Evolutionary conservation across 257 asterid species (phyloP).

Genomic region (Salvia splendens): DNA sequence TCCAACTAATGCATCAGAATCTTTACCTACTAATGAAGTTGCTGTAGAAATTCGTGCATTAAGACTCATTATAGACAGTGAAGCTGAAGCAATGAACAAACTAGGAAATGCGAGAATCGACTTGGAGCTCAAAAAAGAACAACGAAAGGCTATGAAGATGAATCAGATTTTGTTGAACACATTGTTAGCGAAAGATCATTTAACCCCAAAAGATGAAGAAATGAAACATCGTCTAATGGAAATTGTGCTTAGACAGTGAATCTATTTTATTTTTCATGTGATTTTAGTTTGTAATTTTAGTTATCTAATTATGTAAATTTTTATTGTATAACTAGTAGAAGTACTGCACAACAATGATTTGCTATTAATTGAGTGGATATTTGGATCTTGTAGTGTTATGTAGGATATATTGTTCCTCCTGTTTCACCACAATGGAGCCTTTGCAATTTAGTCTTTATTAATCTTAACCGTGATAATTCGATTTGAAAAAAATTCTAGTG

Average conservation of each 20-base stretch:
- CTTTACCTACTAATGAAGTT: not conserved
- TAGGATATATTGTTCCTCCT: slow-evolving; percentile 3
- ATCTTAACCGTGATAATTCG: not conserved
- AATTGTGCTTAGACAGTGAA: not conserved
- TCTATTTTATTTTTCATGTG: not conserved
- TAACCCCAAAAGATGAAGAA: not conserved
- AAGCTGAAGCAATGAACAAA: not conserved
- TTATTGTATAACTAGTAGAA: not conserved
- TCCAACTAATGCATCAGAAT: not conserved
- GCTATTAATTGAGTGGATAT: slow-evolving; percentile 11
- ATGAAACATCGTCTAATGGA: slow-evolving; percentile 3
- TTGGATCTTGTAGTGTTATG: slow-evolving; percentile 14
- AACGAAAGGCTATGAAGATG: not conserved
- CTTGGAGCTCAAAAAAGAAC: not conserved
- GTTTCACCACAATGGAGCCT: slow-evolving; percentile 4
- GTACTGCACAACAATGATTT: slow-evolving; percentile 9
- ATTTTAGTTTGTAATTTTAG: not conserved
- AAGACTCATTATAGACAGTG: not conserved
- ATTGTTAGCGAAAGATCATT: slow-evolving; percentile 3
- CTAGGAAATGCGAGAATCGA: not conserved
- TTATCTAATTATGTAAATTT: no score
- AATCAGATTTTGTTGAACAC: not conserved
- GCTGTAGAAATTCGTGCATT: not conserved
- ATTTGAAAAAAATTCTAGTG: slow-evolving; percentile 4
- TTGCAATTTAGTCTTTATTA: slow-evolving; percentile 5